Conservation (phyloP, 129 eudicot species). For the Pittosporum tobira region DNA sequence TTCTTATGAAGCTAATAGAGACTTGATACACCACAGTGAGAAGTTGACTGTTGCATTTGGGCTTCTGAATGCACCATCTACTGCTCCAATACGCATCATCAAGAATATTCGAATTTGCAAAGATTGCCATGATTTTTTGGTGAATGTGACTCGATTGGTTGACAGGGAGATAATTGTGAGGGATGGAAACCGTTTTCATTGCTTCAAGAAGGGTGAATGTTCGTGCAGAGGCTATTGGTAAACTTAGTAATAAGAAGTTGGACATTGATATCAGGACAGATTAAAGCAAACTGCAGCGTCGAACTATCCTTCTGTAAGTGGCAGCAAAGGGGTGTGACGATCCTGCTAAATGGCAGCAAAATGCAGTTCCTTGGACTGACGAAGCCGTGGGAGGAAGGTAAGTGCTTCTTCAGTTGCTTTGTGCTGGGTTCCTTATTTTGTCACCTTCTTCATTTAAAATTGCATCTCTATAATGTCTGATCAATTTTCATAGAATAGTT, state of each 20-base stretch:
- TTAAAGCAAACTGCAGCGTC: no score
- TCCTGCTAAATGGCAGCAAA: no score
- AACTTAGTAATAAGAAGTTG: not conserved
- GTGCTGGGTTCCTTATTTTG: no score
- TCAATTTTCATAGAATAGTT: not conserved
- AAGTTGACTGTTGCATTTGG: conserved; percentile 18
- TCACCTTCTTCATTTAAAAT: no score
- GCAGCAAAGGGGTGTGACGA: no score
- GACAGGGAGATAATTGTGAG: conserved; percentile 16
- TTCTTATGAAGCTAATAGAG: conserved; percentile 2
- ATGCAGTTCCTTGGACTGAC: no score
- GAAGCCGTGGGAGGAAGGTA: no score
- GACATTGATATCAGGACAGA: no score
- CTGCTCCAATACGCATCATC: conserved; percentile 15
- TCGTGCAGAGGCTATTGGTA: conserved; percentile 15
- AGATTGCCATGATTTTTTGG: conserved; percentile 12
- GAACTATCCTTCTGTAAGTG: no score
- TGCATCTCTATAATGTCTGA: not conserved
- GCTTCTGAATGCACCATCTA: conserved; percentile 9
- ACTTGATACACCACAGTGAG: conserved; percentile 13
- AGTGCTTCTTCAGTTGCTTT: no score
- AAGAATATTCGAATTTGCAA: conserved; percentile 13
- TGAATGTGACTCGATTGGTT: conserved; percentile 1
- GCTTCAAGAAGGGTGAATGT: conserved; percentile 15
- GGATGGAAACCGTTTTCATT: conserved; percentile 16